Evolutionary conservation across 768 basidiomycete genomes (phyloP), one percentile per base, ranked within the genome.

Genomic region (Naganishia randhawae): DNA sequence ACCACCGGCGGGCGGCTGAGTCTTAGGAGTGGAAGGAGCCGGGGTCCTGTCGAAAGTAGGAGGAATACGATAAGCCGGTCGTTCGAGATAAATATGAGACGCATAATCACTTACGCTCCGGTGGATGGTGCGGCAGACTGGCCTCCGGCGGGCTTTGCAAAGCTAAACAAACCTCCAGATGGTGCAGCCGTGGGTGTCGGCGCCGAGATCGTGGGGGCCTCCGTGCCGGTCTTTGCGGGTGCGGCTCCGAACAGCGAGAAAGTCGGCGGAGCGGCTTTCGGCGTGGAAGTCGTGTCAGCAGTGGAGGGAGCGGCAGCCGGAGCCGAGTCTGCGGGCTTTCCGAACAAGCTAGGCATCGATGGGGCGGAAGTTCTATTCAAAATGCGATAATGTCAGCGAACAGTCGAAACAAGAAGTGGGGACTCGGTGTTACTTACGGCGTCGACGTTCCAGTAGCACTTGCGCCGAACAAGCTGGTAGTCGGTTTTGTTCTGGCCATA

Each of bases 1-100:
- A 22, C 62, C 45, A 11, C 65, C 51, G 25, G 50, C 65, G 22
- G 65, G 32, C 14, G 65, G 65, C 33, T 61, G 57, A 11, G 57
- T 61, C n/a, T n/a, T n/a, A 37, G 57, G 57, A 41, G 57, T 61
- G 19, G 37, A 61, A 10, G 57, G 57, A 16, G 57, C 57, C 7
- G 57, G 57, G 41, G 57, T 61, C 8, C 57, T 61, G 17, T 25
- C 33, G 31, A 31, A 17, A 39, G 14, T 11, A 3, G 45, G 7
- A 3, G 25, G n/a, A 22, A 42, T n/a, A 2, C 4, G 25, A 8
- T 11, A 27, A 27, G 14, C 3, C 29, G 16, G 19, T 41, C 19
- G 13, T 25, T 6, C 25, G 8, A 8, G 22, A 25, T 2, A 11
- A 25, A 32, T 19, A n/a, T 14, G 33, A 22, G 17, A 55, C 14